Percentiles rank a stretch among this genome's conserved stretches.
phyloP scores from a whole-genome alignment of 208 protist genomes.

The Phytomonas francai region DNA sequence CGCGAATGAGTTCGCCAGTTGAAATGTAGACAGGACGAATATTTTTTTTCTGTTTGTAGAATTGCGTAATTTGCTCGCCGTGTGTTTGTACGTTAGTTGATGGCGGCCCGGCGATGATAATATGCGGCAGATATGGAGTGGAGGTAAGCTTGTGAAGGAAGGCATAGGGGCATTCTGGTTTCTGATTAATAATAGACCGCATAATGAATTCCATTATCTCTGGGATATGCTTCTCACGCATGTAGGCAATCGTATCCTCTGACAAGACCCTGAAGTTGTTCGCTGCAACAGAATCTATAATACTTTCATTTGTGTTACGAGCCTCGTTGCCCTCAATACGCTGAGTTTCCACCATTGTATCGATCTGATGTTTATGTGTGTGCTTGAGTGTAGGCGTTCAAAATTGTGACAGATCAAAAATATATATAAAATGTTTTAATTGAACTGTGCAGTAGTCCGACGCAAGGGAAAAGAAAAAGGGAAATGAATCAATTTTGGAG shows the following conservation, averaged over 20 bases:
- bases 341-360: not conserved
- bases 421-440: conserved; percentile 1
- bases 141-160: conserved; percentile 57
- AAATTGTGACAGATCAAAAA: not conserved
- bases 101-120: conserved; percentile 78
- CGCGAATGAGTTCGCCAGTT: conserved; percentile 77
- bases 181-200: conserved; percentile 49
- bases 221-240: conserved; percentile 66
- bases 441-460: not conserved
- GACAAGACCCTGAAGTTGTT: conserved; percentile 25
- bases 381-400: not conserved
- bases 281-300: not conserved
- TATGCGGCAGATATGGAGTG: conserved; percentile 41
- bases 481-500: conserved; percentile 12
- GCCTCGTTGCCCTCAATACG: not conserved
- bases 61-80: conserved; percentile 41
- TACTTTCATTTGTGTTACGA: not conserved
- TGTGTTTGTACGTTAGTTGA: conserved; percentile 80
- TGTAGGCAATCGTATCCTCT: conserved; percentile 64
- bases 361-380: conserved; percentile 5
- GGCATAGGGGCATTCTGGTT: conserved; percentile 46
- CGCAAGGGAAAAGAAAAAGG: conserved; percentile 10
- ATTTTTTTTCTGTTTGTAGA: conserved; percentile 29
- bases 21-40: conserved; percentile 68
- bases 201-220: conserved; percentile 81